These are phyloP conservation scores for Candida michaelii DNA, from an alignment of 805 yeast species.

Conservation along the genomic window DNA sequence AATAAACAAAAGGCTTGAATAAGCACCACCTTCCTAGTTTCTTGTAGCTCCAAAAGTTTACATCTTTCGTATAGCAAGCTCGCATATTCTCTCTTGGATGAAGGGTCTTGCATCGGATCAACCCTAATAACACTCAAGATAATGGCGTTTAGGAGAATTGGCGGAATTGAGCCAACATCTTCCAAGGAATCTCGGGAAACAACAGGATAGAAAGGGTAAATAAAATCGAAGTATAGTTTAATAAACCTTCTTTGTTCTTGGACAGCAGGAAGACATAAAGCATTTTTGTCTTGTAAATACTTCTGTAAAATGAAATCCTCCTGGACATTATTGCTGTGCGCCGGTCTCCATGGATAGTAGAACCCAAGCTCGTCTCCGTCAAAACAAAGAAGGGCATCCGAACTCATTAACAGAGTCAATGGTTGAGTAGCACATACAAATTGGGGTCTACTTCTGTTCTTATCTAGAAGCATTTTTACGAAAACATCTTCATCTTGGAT, in stretches of 20 bases:
- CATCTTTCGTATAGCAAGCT: constrained; percentile 22
- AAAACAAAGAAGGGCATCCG: constrained; percentile 28
- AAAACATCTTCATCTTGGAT: constrained; percentile 22
- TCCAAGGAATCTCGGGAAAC: constrained; percentile 21
- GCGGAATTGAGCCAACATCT: constrained; percentile 17
- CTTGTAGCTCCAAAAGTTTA: constrained; percentile 23
- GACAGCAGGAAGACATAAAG: constrained; percentile 21
- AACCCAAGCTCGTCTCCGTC: constrained; percentile 28
- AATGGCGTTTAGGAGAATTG: constrained; percentile 27
- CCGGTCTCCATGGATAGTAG: constrained; percentile 28
- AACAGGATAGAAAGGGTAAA: constrained; percentile 29
- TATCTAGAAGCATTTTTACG: constrained; percentile 20
- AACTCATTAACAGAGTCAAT: constrained; percentile 27
- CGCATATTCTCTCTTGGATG: constrained; percentile 19
- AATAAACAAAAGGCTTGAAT: constrained; percentile 25
- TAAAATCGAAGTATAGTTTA: constrained; percentile 19
- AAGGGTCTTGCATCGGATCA: constrained; percentile 14
- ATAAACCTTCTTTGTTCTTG: constrained; percentile 21
- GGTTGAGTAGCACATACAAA: constrained; percentile 31
- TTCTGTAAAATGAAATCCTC: constrained; percentile 17
- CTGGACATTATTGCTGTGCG: constrained; percentile 15
- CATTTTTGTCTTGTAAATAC: constrained; percentile 22
- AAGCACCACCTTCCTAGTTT: constrained; percentile 24
- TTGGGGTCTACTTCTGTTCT: constrained; percentile 20
- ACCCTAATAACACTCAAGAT: constrained; percentile 22